Percentiles rank a stretch among this genome's conserved stretches.
phyloP scores from a whole-genome alignment of 2,329 filamentous ascomycete genomes.

The Fusarium hostae region DNA sequence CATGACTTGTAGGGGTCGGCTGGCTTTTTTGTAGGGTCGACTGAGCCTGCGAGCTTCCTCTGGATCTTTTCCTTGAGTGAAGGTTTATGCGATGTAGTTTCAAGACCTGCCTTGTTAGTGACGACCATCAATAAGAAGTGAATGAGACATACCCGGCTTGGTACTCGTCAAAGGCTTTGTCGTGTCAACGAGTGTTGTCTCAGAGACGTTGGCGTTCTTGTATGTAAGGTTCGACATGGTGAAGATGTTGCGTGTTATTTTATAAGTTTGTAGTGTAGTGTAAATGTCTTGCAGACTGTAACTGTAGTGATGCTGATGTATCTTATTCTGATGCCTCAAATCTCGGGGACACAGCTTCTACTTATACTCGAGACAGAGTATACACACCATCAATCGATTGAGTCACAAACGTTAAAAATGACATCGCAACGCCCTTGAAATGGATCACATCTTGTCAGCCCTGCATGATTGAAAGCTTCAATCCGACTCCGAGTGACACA shows the following conservation, averaged over 20 bases:
- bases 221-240: slow-evolving; percentile 40
- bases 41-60: slow-evolving; percentile 33
- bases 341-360: slow-evolving; percentile 12
- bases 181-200: slow-evolving; percentile 40
- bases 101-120: slow-evolving; percentile 20
- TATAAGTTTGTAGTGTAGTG: neutral
- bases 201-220: slow-evolving; percentile 36
- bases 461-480: slow-evolving; percentile 7
- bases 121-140: accelerated
- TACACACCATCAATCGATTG: slow-evolving; percentile 21
- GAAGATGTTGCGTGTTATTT: neutral
- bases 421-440: slow-evolving; percentile 21
- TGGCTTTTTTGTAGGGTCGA: slow-evolving; percentile 37
- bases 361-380: slow-evolving; percentile 18
- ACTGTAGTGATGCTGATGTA: slow-evolving; percentile 2
- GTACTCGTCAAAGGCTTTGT: slow-evolving; percentile 18
- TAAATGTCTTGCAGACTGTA: slow-evolving; percentile 8
- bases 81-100: slow-evolving; percentile 17
- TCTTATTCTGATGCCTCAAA: neutral
- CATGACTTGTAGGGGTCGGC: slow-evolving; percentile 41
- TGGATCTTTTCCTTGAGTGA: slow-evolving; percentile 41
- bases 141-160: slow-evolving; percentile 31
- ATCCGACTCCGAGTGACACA: slow-evolving; percentile 36
- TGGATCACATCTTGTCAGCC: slow-evolving; percentile 34
- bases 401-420: slow-evolving; percentile 31